Percentiles rank a stretch among this genome's conserved stretches.
phyloP scores from a whole-genome alignment of 345 rosid genomes.

The Euclidium syriacum region DNA sequence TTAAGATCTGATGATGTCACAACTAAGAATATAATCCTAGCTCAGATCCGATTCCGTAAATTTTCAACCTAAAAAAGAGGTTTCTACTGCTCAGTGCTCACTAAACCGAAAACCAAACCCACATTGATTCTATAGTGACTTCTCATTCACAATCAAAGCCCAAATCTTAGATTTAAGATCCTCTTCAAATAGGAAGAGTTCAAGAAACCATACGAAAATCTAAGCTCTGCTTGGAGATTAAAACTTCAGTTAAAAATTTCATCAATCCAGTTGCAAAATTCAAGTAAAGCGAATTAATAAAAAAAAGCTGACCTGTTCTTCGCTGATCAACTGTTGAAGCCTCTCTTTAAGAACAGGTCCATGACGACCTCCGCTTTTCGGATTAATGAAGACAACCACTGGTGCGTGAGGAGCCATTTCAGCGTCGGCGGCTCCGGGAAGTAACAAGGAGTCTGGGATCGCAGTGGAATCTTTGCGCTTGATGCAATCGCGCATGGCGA shows the following conservation, averaged over 20 bases:
- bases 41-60: neutral
- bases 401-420: conserved; percentile 58
- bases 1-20: neutral
- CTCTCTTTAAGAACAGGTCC: conserved; percentile 78
- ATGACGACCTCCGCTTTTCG: conserved; percentile 83
- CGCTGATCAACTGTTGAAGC: conserved; percentile 68
- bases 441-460: conserved; percentile 23
- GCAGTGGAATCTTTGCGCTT: conserved; percentile 42
- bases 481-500: conserved; percentile 60
- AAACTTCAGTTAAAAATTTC: neutral
- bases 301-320: conserved; percentile 57
- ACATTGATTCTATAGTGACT: neutral
- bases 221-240: no score
- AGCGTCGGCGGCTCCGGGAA: conserved; percentile 13
- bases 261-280: neutral
- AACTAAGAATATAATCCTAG: neutral
- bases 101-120: neutral
- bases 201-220: neutral
- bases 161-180: neutral
- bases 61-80: neutral
- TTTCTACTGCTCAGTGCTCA: neutral
- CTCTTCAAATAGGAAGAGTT: neutral
- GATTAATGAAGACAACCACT: conserved; percentile 75
- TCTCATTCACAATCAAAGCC: neutral
- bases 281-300: neutral